Conservation (phyloP, 495 filamentous ascomycete species). For the Lichina pygmaea region DNA sequence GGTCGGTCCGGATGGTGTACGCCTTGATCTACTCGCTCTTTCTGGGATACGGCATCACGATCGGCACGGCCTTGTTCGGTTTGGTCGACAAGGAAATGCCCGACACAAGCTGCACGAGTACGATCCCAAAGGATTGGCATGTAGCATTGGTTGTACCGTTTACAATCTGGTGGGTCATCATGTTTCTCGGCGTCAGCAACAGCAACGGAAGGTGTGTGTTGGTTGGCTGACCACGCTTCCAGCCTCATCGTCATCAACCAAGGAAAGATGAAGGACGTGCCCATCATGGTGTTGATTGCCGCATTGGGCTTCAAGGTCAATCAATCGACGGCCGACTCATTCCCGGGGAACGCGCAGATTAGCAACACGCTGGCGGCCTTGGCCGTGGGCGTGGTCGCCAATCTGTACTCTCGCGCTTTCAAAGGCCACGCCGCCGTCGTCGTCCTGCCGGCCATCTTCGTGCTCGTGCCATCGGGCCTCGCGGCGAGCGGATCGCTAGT, state of each 20-base stretch:
- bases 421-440: conserved; percentile 71
- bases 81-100: conserved; percentile 58
- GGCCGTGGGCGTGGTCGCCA: conserved; percentile 62
- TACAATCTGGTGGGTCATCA: conserved; percentile 23
- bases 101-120: conserved; percentile 39
- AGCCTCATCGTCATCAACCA: conserved; percentile 64
- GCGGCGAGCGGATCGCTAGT: conserved; percentile 64
- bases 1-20: conserved; percentile 85
- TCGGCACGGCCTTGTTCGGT: conserved; percentile 76
- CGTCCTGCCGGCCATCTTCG: conserved; percentile 65
- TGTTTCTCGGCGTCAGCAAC: not conserved
- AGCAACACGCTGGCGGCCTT: conserved; percentile 68
- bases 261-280: conserved; percentile 69
- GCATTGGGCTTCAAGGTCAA: conserved; percentile 72
- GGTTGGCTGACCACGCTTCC: not conserved
- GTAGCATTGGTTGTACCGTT: conserved; percentile 58
- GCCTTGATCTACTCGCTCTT: conserved; percentile 89
- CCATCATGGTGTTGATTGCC: conserved; percentile 62
- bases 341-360: conserved; percentile 54
- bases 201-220: not conserved
- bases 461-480: conserved; percentile 76
- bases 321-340: conserved; percentile 45
- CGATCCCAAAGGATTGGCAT: conserved; percentile 32
- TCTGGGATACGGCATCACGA: conserved; percentile 90
- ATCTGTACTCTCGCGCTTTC: conserved; percentile 61